Base-by-base conservation (phyloP, 2,329 filamentous ascomycete genomes). In the Xylariaceae sp. region DNA sequence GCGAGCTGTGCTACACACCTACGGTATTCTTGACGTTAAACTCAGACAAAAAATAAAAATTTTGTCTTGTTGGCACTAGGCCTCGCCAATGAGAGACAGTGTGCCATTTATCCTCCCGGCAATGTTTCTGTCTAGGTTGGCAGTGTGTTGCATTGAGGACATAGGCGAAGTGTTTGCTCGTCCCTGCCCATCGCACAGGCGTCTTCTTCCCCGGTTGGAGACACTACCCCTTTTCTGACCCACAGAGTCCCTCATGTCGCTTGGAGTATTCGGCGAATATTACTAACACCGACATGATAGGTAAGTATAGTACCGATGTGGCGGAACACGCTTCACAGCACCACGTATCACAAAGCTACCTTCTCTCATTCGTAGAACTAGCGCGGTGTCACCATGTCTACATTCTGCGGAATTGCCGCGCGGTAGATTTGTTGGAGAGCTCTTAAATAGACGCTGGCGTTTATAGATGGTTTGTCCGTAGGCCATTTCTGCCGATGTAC, bases 401-500 rank as follows among this genome's bases (percentile, higher is more conserved):
- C 40, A 18, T 20, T 37, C 19, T 46, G 41, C 40, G 41, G 26
- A 19, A 54, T 62, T 62, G 50, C 53, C 60, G 60, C 62, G 57
- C 59, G 60, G 55, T 47, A 60, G 44, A 46, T 14, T 20, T 45
- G 40, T 26, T 52, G 47, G 21, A 44, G 41, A 44, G 41, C 42
- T n/a, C 32, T 59, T 23, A 20, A 26, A 21, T n/a, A 42, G 42
- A 41, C 7, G 5, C 32, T 21, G 32, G 19, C 50, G 50, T 32
- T 60, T 50, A 70, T 46, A 70, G 37, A 47, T 68, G 64, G 37
- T 65, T 73, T 61, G 50, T 69, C 60, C 43, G 68, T 53, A 37
- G 72, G 23, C 76, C 75, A 41, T 74, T 73, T 41, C 65, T 70
- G 20, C 75, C 75, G 46, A 74, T 68, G 56, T 77, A 67, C 40